Conservation (phyloP, 106 monocot species). For the Dendrobium officinale region DNA sequence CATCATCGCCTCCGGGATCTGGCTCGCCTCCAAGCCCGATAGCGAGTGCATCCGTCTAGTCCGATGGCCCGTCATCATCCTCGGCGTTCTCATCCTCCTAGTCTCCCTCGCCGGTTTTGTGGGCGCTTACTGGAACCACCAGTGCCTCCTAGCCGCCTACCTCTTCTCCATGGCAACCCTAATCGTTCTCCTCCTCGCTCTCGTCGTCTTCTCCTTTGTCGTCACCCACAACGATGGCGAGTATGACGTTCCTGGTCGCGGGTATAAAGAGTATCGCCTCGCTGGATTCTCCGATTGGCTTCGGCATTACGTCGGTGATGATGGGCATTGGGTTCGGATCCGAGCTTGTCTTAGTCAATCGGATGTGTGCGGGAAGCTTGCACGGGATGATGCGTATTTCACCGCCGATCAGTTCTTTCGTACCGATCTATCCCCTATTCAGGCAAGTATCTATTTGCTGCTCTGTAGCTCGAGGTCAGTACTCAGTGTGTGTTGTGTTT, state of each 20-base stretch:
- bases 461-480: background rate
- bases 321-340: slow-evolving; percentile 48
- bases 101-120: slow-evolving; percentile 90
- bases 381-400: slow-evolving; percentile 19
- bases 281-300: slow-evolving; percentile 74
- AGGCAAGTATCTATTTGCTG: slow-evolving; percentile 31
- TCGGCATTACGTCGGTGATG: slow-evolving; percentile 31
- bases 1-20: slow-evolving; percentile 74
- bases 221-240: slow-evolving; percentile 57
- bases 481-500: background rate
- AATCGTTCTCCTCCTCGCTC: slow-evolving; percentile 53
- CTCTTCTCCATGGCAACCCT: slow-evolving; percentile 83
- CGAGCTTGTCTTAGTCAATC: slow-evolving; percentile 39
- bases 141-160: slow-evolving; percentile 65
- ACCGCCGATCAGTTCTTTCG: slow-evolving; percentile 46
- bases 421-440: slow-evolving; percentile 56
- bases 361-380: slow-evolving; percentile 51
- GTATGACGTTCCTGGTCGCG: slow-evolving; percentile 49
- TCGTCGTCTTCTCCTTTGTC: slow-evolving; percentile 78
- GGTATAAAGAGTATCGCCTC: slow-evolving; percentile 60
- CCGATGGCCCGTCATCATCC: slow-evolving; percentile 73
- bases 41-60: slow-evolving; percentile 53
- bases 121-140: slow-evolving; percentile 79
- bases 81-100: slow-evolving; percentile 81
- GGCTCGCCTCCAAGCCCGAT: slow-evolving; percentile 55